phyloP scores from a whole-genome alignment of 805 yeast species.

The Teunomyces kruisii region DNA sequence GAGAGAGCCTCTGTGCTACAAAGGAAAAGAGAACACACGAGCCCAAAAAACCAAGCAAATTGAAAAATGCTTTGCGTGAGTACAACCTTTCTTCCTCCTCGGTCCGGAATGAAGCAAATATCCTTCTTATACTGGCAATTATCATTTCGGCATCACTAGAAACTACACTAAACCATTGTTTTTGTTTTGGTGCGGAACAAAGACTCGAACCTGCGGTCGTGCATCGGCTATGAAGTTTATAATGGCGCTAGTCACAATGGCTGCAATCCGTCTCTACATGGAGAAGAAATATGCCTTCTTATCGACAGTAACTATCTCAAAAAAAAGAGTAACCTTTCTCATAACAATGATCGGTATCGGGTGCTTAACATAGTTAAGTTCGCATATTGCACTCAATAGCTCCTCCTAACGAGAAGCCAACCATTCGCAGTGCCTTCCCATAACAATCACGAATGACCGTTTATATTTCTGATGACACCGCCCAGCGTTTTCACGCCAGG shows the following conservation, averaged over 20 bases:
- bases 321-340: slow-evolving; percentile 37
- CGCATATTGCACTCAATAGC: slow-evolving; percentile 64
- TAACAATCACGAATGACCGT: slow-evolving; percentile 17
- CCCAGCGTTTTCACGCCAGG: slow-evolving; percentile 61
- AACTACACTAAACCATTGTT: neutral
- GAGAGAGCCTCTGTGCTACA: slow-evolving; percentile 61
- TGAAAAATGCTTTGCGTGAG: slow-evolving; percentile 75
- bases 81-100: slow-evolving; percentile 81
- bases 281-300: neutral
- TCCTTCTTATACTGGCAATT: slow-evolving; percentile 71
- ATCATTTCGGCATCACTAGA: slow-evolving; percentile 38
- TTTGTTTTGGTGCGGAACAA: neutral
- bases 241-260: neutral
- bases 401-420: slow-evolving; percentile 43
- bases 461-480: slow-evolving; percentile 55
- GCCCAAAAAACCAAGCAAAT: slow-evolving; percentile 76
- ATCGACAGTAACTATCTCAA: neutral
- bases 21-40: slow-evolving; percentile 79
- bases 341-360: slow-evolving; percentile 63
- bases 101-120: slow-evolving; percentile 78
- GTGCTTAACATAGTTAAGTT: slow-evolving; percentile 43
- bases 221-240: neutral
- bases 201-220: slow-evolving; percentile 6
- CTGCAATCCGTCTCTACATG: neutral
- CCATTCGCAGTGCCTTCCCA: slow-evolving; percentile 61